Evolutionary conservation across 305 asterid genomes (phyloP).

Genomic region (Fraxinus xanthoxyloides): DNA sequence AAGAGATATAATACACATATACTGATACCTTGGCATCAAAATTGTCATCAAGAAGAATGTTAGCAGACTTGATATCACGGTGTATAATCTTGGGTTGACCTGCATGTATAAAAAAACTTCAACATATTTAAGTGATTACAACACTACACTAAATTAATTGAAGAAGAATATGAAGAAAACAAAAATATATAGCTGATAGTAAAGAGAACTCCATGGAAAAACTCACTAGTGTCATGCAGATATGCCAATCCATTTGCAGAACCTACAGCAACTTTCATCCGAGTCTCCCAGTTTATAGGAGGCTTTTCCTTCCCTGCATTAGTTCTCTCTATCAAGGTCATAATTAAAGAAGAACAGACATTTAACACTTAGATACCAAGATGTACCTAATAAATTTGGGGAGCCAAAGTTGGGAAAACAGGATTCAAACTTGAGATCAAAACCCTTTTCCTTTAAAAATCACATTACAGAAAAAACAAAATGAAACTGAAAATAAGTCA

Average conservation of each 20-base stretch:
- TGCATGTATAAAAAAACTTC: constrained; percentile 36
- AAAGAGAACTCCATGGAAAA: constrained; percentile 20
- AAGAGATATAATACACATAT: background rate
- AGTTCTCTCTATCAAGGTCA: constrained; percentile 22
- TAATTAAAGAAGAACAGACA: constrained; percentile 18
- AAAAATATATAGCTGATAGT: constrained; percentile 12
- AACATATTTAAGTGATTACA: background rate
- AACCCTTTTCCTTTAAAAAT: background rate
- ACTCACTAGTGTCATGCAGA: constrained; percentile 86
- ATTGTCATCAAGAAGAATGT: constrained; percentile 74
- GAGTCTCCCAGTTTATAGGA: constrained; percentile 65
- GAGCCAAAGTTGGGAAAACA: constrained; percentile 2
- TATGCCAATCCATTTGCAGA: constrained; percentile 84
- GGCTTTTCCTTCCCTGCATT: constrained; percentile 58
- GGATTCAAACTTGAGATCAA: background rate
- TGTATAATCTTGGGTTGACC: constrained; percentile 90
- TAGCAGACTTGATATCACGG: constrained; percentile 88
- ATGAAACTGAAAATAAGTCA: constrained; percentile 4
- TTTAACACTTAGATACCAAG: constrained; percentile 15
- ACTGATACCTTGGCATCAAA: constrained; percentile 77
- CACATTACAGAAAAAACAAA: background rate
- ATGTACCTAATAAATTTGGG: constrained; percentile 11
- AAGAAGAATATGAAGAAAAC: constrained; percentile 7
- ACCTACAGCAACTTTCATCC: constrained; percentile 76
- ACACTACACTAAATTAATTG: background rate